Conservation (phyloP, 2,329 filamentous ascomycete genomes). For the Coniochaeta sp. region DNA sequence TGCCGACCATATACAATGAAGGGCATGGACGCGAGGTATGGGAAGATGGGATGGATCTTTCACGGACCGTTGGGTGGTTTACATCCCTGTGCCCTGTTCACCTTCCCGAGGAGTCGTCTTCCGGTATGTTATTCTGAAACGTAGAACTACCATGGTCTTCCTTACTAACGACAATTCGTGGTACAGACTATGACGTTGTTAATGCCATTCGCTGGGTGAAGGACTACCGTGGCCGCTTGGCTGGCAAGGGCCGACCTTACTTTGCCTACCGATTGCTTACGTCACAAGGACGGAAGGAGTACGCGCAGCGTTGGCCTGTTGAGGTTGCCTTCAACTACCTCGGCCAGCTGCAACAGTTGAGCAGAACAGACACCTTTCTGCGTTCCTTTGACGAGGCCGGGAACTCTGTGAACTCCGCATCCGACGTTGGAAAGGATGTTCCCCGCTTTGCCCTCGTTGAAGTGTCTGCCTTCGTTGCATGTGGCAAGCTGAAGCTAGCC, state of each 20-base stretch:
- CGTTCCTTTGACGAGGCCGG: constrained; percentile 15
- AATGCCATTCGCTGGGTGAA: constrained; percentile 21
- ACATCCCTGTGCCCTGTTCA: constrained; percentile 31
- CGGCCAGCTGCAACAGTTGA: constrained; percentile 36
- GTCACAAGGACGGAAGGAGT: constrained; percentile 21
- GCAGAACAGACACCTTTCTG: constrained; percentile 17
- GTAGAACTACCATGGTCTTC: background rate
- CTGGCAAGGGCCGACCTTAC: constrained; percentile 28
- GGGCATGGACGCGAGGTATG: constrained; percentile 34
- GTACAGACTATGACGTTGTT: constrained; percentile 10
- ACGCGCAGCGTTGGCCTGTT: constrained; percentile 25
- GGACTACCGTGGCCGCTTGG: constrained; percentile 24
- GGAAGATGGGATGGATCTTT: constrained; percentile 24
- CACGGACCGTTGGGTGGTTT: constrained; percentile 37
- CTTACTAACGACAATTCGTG: background rate
- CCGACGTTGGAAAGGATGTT: constrained; percentile 16
- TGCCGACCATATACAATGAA: constrained; percentile 29
- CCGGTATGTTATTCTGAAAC: constrained; percentile 4
- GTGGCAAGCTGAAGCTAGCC: constrained; percentile 17
- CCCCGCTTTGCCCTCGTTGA: constrained; percentile 16
- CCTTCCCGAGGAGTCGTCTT: constrained; percentile 10
- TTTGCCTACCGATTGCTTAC: constrained; percentile 29
- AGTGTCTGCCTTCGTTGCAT: constrained; percentile 15
- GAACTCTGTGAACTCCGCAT: constrained; percentile 7
- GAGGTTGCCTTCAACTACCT: constrained; percentile 45